Evolutionary conservation across 306 rosid genomes (phyloP).

Genomic region (Prunus campanulata): DNA sequence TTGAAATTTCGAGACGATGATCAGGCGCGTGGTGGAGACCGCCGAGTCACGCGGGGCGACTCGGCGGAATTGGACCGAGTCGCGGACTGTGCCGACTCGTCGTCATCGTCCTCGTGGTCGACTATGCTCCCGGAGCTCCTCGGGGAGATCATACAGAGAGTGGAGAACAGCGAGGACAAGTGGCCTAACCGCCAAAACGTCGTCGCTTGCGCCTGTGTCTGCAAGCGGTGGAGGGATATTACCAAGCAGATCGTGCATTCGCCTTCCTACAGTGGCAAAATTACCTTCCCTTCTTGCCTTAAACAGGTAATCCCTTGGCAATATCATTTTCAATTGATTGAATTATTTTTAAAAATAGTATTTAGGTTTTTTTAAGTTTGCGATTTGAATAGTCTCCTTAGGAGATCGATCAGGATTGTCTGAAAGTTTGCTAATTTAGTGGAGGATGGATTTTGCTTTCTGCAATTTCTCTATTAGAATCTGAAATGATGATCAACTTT

Average conservation of each 20-base stretch:
- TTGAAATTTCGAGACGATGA: conserved; percentile 18
- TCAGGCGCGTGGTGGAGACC: background rate
- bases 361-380: background rate
- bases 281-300: conserved; percentile 94
- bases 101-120: conserved; percentile 58
- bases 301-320: conserved; percentile 59
- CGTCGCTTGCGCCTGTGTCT: conserved; percentile 86
- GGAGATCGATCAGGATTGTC: background rate
- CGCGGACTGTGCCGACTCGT: conserved; percentile 8
- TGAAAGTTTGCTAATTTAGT: background rate
- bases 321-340: background rate
- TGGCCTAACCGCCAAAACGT: conserved; percentile 89
- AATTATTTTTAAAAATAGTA: too few relatives aligned
- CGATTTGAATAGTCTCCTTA: background rate
- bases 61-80: conserved; percentile 15
- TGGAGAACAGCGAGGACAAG: conserved; percentile 63
- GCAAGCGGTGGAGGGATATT: conserved; percentile 89
- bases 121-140: conserved; percentile 85
- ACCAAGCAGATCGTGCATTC: conserved; percentile 63
- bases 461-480: background rate
- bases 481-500: background rate
- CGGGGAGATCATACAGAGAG: conserved; percentile 68
- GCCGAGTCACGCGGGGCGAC: background rate
- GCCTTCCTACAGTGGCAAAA: conserved; percentile 53
- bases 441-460: background rate